These are phyloP conservation scores for Nymphaea thermarum DNA, from an alignment of 164 flowering plant genomes.

Conservation along the genomic window DNA sequence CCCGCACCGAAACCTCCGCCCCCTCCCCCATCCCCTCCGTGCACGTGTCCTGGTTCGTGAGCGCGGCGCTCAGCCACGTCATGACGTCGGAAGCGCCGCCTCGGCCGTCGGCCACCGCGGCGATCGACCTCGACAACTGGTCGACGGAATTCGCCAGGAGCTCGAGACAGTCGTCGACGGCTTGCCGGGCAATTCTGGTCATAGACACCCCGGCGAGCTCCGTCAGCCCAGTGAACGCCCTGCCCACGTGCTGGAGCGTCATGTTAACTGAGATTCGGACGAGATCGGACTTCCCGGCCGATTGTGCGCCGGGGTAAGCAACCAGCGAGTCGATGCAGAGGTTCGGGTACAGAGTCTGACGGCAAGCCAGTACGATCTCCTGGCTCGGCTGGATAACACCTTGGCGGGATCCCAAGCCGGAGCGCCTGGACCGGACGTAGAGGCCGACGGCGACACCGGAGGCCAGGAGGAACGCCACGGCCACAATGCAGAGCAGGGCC, in stretches of 20 bases:
- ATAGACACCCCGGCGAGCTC: conserved; percentile 27
- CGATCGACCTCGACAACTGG: conserved; percentile 45
- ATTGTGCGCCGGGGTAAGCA: conserved; percentile 58
- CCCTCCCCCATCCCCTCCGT: conserved; percentile 45
- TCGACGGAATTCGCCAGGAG: conserved; percentile 66
- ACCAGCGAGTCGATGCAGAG: conserved; percentile 69
- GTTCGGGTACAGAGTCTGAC: conserved; percentile 45
- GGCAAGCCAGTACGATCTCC: conserved; percentile 59
- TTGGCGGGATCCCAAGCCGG: conserved; percentile 5
- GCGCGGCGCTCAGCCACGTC: conserved; percentile 92
- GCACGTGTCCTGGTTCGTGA: conserved; percentile 95
- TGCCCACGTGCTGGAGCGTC: conserved; percentile 51
- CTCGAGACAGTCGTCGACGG: conserved; percentile 75
- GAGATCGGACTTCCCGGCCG: conserved; percentile 55
- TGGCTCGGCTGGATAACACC: conserved; percentile 29
- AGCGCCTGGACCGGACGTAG: conserved; percentile 19
- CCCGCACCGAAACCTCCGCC: conserved; percentile 39
- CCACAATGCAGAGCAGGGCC: conserved; percentile 22
- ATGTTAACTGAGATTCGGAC: conserved; percentile 76
- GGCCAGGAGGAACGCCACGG: conserved; percentile 31
- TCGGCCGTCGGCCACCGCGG: conserved; percentile 15
- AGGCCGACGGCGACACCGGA: conserved; percentile 43
- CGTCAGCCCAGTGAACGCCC: conserved; percentile 44
- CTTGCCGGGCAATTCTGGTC: conserved; percentile 49
- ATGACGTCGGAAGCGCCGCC: conserved; percentile 34